Base-by-base conservation (phyloP, 352 stramenopile genomes). In the Globisporangium orthogonon region DNA sequence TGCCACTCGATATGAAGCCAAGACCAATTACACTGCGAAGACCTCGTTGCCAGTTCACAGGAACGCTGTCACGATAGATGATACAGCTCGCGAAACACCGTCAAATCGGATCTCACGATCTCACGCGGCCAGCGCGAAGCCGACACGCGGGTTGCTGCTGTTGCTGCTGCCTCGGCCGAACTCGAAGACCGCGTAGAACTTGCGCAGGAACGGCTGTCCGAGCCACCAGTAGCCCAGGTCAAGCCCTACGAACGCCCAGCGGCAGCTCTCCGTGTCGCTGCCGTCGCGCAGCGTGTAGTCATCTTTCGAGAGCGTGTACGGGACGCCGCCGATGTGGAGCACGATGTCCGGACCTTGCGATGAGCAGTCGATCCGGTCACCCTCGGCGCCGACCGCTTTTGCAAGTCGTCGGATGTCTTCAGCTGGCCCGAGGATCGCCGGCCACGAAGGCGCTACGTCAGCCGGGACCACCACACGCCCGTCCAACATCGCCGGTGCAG, bases 321-420 rank as follows among this genome's bases (percentile, higher is more conserved):
- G 67, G 28, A 75, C 82, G 41, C 88, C 87, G 49, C 72, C 76
- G 63, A 97, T 78, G 18, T 60, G 76, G 52, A 96, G 93, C 17
- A 69, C 70, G 50, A 97, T 76, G 60, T 94, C 73, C 5, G 88
- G 87, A 50, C 73, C 67, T 6, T 86, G 63, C 46, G 69, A 78
- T 18, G 68, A 61, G 63, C 90, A 97, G 62, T 95, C 78, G 61
- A 97, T 82, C 30, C 7, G 5, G 18, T 30, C 31, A 2, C 29
- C 50, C 3, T 40, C 31, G 10, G 14, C 50, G 5, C 50, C 50
- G 18, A 44, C 50, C 9, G 37, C 35, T 13, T 46, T 48, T 28
- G 31, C 31, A 18, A 56, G 28, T 15, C 33, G 5, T 4, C 28
- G 7, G 4, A 46, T 17, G 41, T 11, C 14, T 9, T 46, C 41